Conservation (phyloP, 257 asterid species). For the Solanum arcanum region DNA sequence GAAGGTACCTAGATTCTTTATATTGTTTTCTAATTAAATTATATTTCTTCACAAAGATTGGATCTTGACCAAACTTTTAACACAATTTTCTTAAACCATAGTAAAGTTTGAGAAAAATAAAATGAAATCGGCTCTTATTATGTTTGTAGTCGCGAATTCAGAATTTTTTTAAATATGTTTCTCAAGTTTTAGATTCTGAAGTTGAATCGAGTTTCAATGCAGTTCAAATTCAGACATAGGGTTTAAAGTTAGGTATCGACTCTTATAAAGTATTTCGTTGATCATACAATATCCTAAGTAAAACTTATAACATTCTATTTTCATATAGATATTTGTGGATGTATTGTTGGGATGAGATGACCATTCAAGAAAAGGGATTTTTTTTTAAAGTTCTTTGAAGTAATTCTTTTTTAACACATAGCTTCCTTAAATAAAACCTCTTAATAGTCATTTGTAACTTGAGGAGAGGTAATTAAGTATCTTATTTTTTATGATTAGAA, state of each 20-base stretch:
- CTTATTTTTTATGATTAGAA: neutral
- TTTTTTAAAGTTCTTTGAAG: neutral
- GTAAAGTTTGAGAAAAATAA: neutral
- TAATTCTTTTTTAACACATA: neutral
- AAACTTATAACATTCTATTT: neutral
- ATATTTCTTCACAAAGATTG: constrained; percentile 10
- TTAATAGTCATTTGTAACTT: neutral
- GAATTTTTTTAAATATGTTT: too few species aligned
- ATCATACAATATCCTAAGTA: neutral
- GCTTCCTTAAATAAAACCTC: neutral
- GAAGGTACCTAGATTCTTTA: constrained; percentile 70
- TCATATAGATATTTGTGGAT: neutral
- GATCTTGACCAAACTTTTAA: constrained; percentile 10
- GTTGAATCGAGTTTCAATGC: neutral
- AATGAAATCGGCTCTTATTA: neutral
- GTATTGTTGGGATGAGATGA: neutral
- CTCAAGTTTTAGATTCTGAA: neutral
- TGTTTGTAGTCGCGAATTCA: neutral
- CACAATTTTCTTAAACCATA: neutral
- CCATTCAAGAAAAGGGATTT: neutral
- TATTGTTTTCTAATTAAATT: neutral
- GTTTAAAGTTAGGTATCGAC: neutral
- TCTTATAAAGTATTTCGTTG: neutral
- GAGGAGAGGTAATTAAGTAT: neutral
- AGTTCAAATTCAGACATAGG: neutral